Evolutionary conservation across 1,139 yeast genomes (phyloP).

Genomic region (Magnusiomyces fungicola): DNA sequence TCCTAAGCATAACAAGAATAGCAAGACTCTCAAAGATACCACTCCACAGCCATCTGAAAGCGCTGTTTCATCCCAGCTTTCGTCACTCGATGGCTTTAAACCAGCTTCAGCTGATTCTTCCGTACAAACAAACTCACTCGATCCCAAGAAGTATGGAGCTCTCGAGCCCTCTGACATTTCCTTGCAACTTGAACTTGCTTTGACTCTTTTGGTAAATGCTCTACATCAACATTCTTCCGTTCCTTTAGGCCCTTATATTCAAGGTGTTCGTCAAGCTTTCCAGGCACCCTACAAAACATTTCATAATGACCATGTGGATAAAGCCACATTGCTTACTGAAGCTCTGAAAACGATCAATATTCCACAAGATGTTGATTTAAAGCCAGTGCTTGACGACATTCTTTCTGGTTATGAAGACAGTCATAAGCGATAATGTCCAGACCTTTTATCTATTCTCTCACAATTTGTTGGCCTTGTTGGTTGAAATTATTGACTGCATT

Average conservation of each 20-base stretch:
- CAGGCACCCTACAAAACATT: conserved; percentile 15
- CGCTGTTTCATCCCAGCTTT: background rate
- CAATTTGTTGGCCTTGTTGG: too few species aligned
- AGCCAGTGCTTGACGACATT: conserved; percentile 23
- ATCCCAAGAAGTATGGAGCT: conserved; percentile 4
- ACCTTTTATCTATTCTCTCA: too few species aligned
- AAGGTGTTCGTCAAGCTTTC: conserved; percentile 22
- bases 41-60: background rate
- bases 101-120: too few species aligned
- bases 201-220: conserved; percentile 24
- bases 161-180: conserved; percentile 13
- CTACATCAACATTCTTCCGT: conserved; percentile 21
- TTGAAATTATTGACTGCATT: too few species aligned
- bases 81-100: too few species aligned
- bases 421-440: too few species aligned
- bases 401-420: conserved; percentile 10
- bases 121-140: background rate
- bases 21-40: too few species aligned
- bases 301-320: background rate
- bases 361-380: conserved; percentile 25
- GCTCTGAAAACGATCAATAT: conserved; percentile 24
- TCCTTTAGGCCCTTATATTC: conserved; percentile 21
- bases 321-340: conserved; percentile 17
- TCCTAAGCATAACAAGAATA: too few species aligned
- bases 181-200: conserved; percentile 23